Evolutionary conservation across 2,329 filamentous ascomycete genomes (phyloP).

Genomic region (Curvularia eragrostidis): DNA sequence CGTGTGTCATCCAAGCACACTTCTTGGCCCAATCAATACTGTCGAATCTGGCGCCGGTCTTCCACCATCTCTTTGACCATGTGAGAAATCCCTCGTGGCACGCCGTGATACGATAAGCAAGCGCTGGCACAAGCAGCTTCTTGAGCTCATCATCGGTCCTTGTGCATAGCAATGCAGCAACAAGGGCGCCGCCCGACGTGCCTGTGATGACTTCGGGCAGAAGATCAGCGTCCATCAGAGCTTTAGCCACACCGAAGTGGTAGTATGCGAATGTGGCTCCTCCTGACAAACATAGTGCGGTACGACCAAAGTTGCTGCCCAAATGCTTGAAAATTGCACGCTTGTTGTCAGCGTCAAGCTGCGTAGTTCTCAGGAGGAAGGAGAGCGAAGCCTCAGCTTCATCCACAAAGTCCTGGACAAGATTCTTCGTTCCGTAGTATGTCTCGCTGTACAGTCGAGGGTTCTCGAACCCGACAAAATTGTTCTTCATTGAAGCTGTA

Average conservation of each 20-base stretch:
- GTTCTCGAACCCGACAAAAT: conserved; percentile 95
- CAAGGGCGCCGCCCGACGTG: conserved; percentile 90
- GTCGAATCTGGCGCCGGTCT: conserved; percentile 92
- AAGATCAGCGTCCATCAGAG: conserved; percentile 82
- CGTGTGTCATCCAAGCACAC: conserved; percentile 87
- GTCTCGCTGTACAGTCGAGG: conserved; percentile 94
- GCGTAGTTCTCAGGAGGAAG: conserved; percentile 71
- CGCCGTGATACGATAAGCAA: conserved; percentile 84
- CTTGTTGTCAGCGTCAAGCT: conserved; percentile 76
- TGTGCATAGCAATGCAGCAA: conserved; percentile 86
- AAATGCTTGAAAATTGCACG: conserved; percentile 84
- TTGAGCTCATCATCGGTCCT: conserved; percentile 91
- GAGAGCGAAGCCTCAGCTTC: conserved; percentile 75
- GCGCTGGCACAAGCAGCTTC: conserved; percentile 79
- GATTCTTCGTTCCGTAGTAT: conserved; percentile 95
- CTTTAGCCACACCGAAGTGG: conserved; percentile 91
- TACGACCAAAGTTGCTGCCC: conserved; percentile 88
- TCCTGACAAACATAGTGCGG: conserved; percentile 89
- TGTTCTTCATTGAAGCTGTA: conserved; percentile 88
- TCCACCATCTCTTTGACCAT: conserved; percentile 88
- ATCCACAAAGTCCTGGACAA: conserved; percentile 89
- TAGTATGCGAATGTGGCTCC: conserved; percentile 97
- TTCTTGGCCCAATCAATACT: conserved; percentile 87
- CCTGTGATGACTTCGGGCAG: conserved; percentile 95
- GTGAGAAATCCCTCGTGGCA: conserved; percentile 78